Conservation (phyloP, 2,329 filamentous ascomycete species). For the Talaromyces sp. region DNA sequence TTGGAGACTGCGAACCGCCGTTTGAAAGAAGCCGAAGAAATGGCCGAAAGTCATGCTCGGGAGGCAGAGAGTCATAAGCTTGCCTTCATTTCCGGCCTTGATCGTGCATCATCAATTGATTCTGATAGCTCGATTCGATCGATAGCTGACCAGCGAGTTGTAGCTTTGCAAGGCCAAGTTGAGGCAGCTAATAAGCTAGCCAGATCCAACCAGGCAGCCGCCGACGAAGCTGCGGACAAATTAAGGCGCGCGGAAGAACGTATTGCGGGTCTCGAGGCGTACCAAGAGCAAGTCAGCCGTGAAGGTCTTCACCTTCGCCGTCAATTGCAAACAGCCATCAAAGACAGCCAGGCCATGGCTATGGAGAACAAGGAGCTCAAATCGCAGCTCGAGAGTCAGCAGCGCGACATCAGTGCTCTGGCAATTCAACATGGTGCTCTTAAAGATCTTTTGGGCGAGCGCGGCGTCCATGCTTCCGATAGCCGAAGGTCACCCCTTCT, state of each 20-base stretch:
- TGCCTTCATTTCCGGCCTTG: constrained; percentile 77
- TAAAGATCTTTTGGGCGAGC: constrained; percentile 86
- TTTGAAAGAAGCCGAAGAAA: constrained; percentile 78
- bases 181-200: constrained; percentile 74
- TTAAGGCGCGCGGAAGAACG: constrained; percentile 90
- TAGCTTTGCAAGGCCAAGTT: constrained; percentile 75
- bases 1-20: constrained; percentile 70
- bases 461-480: constrained; percentile 76
- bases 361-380: constrained; percentile 77
- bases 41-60: constrained; percentile 79
- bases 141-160: constrained; percentile 56
- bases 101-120: constrained; percentile 59
- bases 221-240: constrained; percentile 81
- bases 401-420: constrained; percentile 91
- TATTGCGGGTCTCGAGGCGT: constrained; percentile 92
- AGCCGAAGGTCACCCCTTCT: constrained; percentile 66
- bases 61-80: constrained; percentile 83
- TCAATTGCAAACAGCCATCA: constrained; percentile 79
- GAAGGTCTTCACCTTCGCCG: constrained; percentile 87
- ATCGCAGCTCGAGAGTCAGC: constrained; percentile 76
- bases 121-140: constrained; percentile 34
- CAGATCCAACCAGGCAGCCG: constrained; percentile 83
- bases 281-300: constrained; percentile 93
- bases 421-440: constrained; percentile 88
- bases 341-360: constrained; percentile 78